Percentiles rank a stretch among this genome's conserved stretches.
Conservation (phyloP, 805 yeast species). For the Barnettozyma populi region DNA sequence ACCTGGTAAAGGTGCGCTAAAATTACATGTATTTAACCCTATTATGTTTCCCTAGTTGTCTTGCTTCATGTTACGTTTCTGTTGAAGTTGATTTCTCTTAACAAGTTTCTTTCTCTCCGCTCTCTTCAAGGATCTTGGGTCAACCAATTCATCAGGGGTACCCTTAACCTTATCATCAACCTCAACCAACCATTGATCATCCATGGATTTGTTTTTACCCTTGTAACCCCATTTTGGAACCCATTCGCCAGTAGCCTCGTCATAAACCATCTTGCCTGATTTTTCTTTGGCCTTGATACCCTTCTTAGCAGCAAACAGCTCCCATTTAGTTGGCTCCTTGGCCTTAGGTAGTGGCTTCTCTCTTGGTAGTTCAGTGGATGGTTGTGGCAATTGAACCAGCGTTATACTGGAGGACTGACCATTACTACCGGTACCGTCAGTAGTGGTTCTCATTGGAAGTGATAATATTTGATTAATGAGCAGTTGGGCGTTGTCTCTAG, state of each 20-base stretch:
- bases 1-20: neutral
- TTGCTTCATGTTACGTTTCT: slow-evolving; percentile 67
- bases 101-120: slow-evolving; percentile 79
- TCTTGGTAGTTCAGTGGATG: slow-evolving; percentile 76
- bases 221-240: slow-evolving; percentile 98
- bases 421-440: slow-evolving; percentile 57
- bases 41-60: slow-evolving; percentile 6
- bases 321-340: slow-evolving; percentile 94
- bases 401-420: slow-evolving; percentile 72
- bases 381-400: slow-evolving; percentile 78
- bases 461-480: slow-evolving; percentile 86
- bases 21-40: neutral
- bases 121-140: slow-evolving; percentile 80
- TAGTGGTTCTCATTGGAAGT: slow-evolving; percentile 82
- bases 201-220: slow-evolving; percentile 84
- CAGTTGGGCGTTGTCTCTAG: slow-evolving; percentile 92
- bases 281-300: slow-evolving; percentile 90
- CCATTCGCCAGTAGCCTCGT: slow-evolving; percentile 91
- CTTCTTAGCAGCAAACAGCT: slow-evolving; percentile 89
- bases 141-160: slow-evolving; percentile 61
- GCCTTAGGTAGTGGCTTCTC: slow-evolving; percentile 94
- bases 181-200: slow-evolving; percentile 94
- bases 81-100: slow-evolving; percentile 80
- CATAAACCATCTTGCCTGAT: slow-evolving; percentile 83
- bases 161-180: slow-evolving; percentile 69